These are phyloP conservation scores for Encephalitozoon intestinalis DNA, from an alignment of 371 early-diverging fungal species.

Conservation along the genomic window DNA sequence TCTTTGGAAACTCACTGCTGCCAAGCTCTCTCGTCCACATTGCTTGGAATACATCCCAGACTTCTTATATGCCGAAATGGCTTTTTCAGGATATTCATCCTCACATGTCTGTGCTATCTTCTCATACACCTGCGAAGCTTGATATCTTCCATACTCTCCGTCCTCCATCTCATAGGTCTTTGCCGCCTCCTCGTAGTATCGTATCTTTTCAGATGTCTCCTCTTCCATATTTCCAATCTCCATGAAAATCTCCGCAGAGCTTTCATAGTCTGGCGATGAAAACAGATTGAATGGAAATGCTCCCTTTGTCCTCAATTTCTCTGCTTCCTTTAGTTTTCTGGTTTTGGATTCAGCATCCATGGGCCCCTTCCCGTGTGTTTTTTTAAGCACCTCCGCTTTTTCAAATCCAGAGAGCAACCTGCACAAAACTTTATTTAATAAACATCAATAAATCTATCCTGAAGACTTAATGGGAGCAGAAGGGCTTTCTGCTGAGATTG, in stretches of 20 bases:
- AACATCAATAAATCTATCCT: neutral
- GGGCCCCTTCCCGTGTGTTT: neutral
- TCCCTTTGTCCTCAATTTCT: slow-evolving; percentile 14
- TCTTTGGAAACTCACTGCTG: slow-evolving; percentile 18
- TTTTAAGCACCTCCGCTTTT: neutral
- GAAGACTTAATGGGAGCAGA: neutral
- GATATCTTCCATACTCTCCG: slow-evolving; percentile 26
- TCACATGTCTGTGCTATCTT: slow-evolving; percentile 19
- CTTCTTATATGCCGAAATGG: neutral
- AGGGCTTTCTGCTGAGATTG: slow-evolving; percentile 27
- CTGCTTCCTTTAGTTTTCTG: slow-evolving; percentile 18
- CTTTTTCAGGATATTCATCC: neutral
- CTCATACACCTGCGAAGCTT: slow-evolving; percentile 22
- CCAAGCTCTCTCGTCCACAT: slow-evolving; percentile 10
- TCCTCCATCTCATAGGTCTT: slow-evolving; percentile 24
- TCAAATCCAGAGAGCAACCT: neutral
- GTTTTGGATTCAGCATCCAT: slow-evolving; percentile 19
- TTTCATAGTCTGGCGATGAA: slow-evolving; percentile 21
- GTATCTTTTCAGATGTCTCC: slow-evolving; percentile 1
- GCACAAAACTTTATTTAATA: neutral
- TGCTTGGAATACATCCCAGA: neutral
- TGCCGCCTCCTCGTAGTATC: slow-evolving; percentile 21
- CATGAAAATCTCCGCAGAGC: slow-evolving; percentile 21
- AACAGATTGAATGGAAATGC: neutral
- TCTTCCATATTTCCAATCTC: neutral